Evolutionary conservation across 345 rosid genomes (phyloP), one percentile per base, ranked within the genome.

Genomic region (Angophora floribunda): DNA sequence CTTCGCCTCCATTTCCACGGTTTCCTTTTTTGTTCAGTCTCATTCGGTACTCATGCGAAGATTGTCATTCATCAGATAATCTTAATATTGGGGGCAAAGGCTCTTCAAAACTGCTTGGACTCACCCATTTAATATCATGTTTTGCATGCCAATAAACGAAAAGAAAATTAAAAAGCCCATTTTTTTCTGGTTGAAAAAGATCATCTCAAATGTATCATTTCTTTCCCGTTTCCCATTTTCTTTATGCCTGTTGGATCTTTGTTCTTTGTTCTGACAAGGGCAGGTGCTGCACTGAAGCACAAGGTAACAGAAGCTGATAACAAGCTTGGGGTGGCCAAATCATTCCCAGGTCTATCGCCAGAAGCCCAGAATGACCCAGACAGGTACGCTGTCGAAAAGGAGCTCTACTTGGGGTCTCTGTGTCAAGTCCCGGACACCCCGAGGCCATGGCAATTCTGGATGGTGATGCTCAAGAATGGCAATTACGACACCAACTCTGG

Each of bases 381-480:
- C 88, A 90, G 91, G 70, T 97, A 97, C 87, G 98, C 97, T 5
- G 96, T 89, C 24, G 91, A 94, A 86, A 95, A 97, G 91, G 98
- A 96, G 80, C 88, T 93, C 17, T 95, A 96, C 36, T 80, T 97
- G 87, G 98, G 98, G n/a, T 91, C 95, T 36, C 88, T 94, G 59
- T 97, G 98, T 65, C 90, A 94, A 91, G 96, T 97, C 89, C 41
- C 92, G 57, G 86, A 88, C 44, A 93, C 93, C 89, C 86, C 88
- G 2, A 91, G 89, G 44, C 98, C 97, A 84, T 95, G 98, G 98
- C 96, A 96, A 26, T 97, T 94, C 89, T 96, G 99, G 97, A 96
- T 97, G 98, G 90, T 94, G 86, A 97, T 97, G 99, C 94, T 96
- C 86, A 97, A 97, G 89, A 96, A 95, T 87, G 98, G 99, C 8